phyloP scores from a whole-genome alignment of 2,329 filamentous ascomycete species.

The Beauveria caledonica region DNA sequence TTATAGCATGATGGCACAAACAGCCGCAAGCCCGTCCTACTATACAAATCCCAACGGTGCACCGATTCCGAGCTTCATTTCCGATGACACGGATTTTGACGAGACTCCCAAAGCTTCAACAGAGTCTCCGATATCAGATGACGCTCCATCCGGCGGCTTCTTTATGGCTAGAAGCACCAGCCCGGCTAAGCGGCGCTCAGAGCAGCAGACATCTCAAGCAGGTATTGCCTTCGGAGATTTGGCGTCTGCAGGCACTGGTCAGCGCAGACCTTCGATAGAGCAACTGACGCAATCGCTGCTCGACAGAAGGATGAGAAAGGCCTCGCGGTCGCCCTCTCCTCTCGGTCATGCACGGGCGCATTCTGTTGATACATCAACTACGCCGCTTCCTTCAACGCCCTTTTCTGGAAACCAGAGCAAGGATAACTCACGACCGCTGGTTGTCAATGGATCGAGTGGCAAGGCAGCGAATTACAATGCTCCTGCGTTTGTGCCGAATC shows the following conservation, averaged over 20 bases:
- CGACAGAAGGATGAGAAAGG: conserved; percentile 43
- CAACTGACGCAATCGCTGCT: conserved; percentile 46
- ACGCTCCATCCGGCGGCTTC: conserved; percentile 25
- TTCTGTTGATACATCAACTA: conserved; percentile 32
- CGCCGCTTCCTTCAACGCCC: conserved; percentile 30
- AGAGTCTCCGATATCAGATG: conserved; percentile 41
- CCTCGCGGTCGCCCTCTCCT: conserved; percentile 49
- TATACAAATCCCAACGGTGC: conserved; percentile 39
- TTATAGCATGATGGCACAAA: conserved; percentile 23
- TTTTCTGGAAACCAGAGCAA: conserved; percentile 29
- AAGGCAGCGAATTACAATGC: conserved; percentile 21
- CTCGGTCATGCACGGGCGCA: conserved; percentile 40
- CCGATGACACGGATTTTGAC: conserved; percentile 45
- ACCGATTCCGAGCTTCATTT: conserved; percentile 46
- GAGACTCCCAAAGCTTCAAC: conserved; percentile 32
- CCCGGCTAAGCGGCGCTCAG: conserved; percentile 19
- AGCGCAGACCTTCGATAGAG: conserved; percentile 44
- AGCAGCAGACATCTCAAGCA: conserved; percentile 21
- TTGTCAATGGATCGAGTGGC: conserved; percentile 43
- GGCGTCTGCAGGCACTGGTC: conserved; percentile 29
- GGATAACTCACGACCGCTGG: conserved; percentile 35
- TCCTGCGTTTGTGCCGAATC: neutral
- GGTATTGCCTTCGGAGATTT: conserved; percentile 42
- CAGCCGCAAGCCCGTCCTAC: conserved; percentile 28
- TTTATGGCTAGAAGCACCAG: conserved; percentile 22